Evolutionary conservation across 495 filamentous ascomycete species (phyloP).

Genomic region (Parathielavia hyrcaniae): DNA sequence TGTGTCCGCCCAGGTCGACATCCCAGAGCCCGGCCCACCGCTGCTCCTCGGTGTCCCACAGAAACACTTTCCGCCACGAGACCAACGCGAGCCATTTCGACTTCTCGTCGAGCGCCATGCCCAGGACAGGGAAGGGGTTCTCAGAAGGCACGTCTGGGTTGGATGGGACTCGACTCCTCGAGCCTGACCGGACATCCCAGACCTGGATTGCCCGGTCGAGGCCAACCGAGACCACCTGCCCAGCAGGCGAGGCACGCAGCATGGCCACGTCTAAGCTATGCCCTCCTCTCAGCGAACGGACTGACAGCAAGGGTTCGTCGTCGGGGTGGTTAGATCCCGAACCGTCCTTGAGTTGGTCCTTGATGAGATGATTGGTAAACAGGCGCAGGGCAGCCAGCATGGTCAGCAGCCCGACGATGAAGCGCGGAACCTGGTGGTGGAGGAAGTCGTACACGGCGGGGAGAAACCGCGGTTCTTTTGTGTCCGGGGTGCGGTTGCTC

Average conservation of each 20-base stretch:
- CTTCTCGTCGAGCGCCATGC: slow-evolving; percentile 52
- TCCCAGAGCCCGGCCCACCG: slow-evolving; percentile 44
- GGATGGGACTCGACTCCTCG: slow-evolving; percentile 34
- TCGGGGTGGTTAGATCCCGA: slow-evolving; percentile 33
- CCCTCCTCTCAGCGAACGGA: slow-evolving; percentile 51
- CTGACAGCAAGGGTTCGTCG: slow-evolving; percentile 48
- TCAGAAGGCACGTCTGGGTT: slow-evolving; percentile 33
- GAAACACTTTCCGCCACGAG: slow-evolving; percentile 45
- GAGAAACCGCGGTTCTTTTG: slow-evolving; percentile 39
- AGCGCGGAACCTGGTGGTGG: slow-evolving; percentile 50
- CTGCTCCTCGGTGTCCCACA: slow-evolving; percentile 53
- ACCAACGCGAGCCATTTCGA: slow-evolving; percentile 59
- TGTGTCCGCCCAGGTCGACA: slow-evolving; percentile 47
- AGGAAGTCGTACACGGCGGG: slow-evolving; percentile 53
- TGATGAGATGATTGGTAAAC: slow-evolving; percentile 61
- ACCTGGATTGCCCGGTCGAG: slow-evolving; percentile 57
- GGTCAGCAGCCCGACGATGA: slow-evolving; percentile 49
- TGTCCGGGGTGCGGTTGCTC: slow-evolving; percentile 49
- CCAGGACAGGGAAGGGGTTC: slow-evolving; percentile 52
- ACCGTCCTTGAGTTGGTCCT: slow-evolving; percentile 42
- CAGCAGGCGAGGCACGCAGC: slow-evolving; percentile 50
- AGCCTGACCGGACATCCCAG: slow-evolving; percentile 49
- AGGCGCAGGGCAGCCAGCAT: slow-evolving; percentile 52
- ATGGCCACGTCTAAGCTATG: slow-evolving; percentile 60
- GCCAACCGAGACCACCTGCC: slow-evolving; percentile 58